These are phyloP conservation scores for Russula sp. DNA, from an alignment of 768 basidiomycete genomes.

Conservation along the genomic window DNA sequence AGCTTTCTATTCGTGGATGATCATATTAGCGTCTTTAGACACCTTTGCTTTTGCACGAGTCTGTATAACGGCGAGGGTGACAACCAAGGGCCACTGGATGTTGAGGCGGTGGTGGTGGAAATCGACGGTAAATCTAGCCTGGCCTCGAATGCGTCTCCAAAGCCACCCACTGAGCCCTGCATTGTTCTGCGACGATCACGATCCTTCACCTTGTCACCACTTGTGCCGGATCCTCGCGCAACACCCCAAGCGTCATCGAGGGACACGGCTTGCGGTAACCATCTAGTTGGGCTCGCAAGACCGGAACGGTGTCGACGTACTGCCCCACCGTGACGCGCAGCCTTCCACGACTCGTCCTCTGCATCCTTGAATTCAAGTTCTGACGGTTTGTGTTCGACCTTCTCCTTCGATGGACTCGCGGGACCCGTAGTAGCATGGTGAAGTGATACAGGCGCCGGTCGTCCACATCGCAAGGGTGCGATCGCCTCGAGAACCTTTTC, in stretches of 20 bases:
- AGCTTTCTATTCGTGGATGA: too few relatives aligned
- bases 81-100: conserved; percentile 11
- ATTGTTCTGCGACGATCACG: conserved; percentile 27
- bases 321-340: conserved; percentile 23
- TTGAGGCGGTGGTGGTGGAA: conserved; percentile 10
- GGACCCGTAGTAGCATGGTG: conserved; percentile 27
- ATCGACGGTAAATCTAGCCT: conserved; percentile 19
- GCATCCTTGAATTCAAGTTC: conserved; percentile 36
- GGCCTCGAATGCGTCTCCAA: conserved; percentile 60
- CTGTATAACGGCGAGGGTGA: too few relatives aligned
- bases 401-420: conserved; percentile 33
- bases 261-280: conserved; percentile 8
- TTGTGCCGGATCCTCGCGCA: conserved; percentile 6
- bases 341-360: conserved; percentile 33
- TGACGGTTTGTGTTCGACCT: conserved; percentile 13
- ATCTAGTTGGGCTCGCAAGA: conserved; percentile 25
- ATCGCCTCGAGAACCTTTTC: conserved; percentile 79
- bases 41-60: too few relatives aligned
- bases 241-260: conserved; percentile 27
- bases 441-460: conserved; percentile 42
- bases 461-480: conserved; percentile 72
- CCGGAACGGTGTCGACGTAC: conserved; percentile 31
- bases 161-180: conserved; percentile 37
- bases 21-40: too few relatives aligned
- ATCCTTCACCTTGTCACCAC: conserved; percentile 25